Conservation (phyloP, 495 filamentous ascomycete species). For the Podospora sp. region DNA sequence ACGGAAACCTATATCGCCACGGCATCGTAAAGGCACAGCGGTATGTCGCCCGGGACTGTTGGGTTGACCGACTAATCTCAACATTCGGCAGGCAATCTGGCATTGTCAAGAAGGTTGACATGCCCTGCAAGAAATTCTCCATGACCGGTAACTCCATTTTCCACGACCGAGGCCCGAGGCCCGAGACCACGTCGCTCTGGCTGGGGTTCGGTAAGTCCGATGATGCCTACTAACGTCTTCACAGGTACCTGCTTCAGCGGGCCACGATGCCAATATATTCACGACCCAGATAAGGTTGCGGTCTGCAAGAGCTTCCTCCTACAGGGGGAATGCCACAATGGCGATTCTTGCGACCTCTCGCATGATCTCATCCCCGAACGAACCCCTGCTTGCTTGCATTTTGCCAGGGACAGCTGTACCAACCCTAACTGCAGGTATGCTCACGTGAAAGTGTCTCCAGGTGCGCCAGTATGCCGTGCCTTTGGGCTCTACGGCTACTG, state of each 20-base stretch:
- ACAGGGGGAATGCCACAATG: constrained; percentile 76
- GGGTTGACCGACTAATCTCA: constrained; percentile 31
- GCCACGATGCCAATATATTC: constrained; percentile 75
- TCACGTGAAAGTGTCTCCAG: constrained; percentile 79
- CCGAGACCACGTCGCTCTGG: constrained; percentile 26
- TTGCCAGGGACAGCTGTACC: constrained; percentile 86
- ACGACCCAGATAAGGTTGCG: constrained; percentile 86
- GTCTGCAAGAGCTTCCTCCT: constrained; percentile 86
- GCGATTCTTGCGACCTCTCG: constrained; percentile 87
- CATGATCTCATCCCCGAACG: constrained; percentile 86
- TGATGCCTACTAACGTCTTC: constrained; percentile 38
- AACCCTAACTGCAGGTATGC: constrained; percentile 88
- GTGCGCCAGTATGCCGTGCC: constrained; percentile 77
- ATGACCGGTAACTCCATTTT: constrained; percentile 76
- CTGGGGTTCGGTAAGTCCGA: constrained; percentile 33
- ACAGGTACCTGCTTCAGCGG: constrained; percentile 83
- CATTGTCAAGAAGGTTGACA: constrained; percentile 66
- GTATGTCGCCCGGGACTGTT: constrained; percentile 50
- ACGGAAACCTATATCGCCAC: constrained; percentile 84
- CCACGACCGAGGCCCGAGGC: constrained; percentile 41
- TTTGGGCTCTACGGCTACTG: constrained; percentile 93
- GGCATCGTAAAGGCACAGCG: constrained; percentile 66
- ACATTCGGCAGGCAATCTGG: constrained; percentile 41
- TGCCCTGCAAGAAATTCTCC: constrained; percentile 87
- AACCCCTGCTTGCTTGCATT: constrained; percentile 86